phyloP scores from a whole-genome alignment of 2,329 filamentous ascomycete species.

The Botrytis paeoniae region DNA sequence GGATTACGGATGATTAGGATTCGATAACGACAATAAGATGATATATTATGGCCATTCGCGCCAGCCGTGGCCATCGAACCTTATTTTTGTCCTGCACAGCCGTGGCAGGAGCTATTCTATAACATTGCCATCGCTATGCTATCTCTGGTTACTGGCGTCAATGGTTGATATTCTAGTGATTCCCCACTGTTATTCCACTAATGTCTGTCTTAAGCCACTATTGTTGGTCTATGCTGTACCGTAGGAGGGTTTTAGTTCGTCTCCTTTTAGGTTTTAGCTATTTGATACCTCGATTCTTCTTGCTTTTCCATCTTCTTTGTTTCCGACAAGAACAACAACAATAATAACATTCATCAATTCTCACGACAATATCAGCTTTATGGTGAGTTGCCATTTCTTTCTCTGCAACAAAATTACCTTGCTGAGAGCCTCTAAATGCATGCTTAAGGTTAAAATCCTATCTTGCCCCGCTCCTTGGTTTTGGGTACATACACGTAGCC shows the following conservation, averaged over 20 bases:
- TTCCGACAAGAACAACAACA: not conserved
- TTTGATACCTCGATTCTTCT: not conserved
- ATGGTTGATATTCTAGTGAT: not conserved
- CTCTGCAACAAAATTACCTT: not conserved
- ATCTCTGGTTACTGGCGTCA: not conserved
- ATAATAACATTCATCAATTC: not conserved
- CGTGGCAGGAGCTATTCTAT: not conserved
- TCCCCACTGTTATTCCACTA: conserved; percentile 1
- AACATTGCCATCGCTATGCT: not conserved
- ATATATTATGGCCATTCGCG: not conserved
- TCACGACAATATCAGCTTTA: not conserved
- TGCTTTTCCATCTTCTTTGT: not conserved
- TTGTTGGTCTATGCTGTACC: not conserved
- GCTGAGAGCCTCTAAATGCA: not conserved
- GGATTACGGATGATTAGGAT: not conserved
- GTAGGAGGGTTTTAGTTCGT: not conserved
- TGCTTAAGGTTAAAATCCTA: not conserved
- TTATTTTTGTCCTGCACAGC: not conserved
- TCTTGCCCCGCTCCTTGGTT: not conserved
- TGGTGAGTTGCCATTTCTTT: not conserved
- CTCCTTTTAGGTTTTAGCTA: not conserved
- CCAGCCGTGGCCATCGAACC: not conserved
- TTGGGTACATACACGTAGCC: not conserved
- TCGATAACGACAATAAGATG: not conserved
- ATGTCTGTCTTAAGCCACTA: not conserved